Conservation (phyloP, 306 rosid genomes). For the Castanospermum australe region DNA sequence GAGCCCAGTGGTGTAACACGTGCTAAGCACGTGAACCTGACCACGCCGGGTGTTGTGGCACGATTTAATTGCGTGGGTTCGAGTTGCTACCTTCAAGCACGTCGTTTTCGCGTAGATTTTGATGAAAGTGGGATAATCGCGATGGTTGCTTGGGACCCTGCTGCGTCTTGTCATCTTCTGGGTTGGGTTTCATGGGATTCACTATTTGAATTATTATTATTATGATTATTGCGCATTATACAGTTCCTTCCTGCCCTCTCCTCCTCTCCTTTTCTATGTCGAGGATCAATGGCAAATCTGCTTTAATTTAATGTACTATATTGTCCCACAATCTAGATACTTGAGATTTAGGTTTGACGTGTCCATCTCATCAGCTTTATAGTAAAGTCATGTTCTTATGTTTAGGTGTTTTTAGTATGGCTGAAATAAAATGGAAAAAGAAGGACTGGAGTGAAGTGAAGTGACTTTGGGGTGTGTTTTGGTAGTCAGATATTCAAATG, state of each 20-base stretch:
- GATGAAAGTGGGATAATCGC: background rate
- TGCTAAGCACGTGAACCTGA: slow-evolving; percentile 18
- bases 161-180: background rate
- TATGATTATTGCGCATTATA: background rate
- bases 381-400: too few species aligned
- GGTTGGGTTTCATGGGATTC: background rate
- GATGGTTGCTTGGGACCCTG: background rate
- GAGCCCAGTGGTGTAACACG: background rate
- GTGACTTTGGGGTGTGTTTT: too few species aligned
- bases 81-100: background rate
- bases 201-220: background rate
- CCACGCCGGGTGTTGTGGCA: background rate
- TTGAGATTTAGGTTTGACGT: background rate
- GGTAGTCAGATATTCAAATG: too few species aligned
- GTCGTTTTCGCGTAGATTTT: background rate
- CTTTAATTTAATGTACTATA: background rate
- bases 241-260: background rate
- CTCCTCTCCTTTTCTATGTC: background rate
- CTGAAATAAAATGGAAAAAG: too few species aligned
- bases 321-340: background rate
- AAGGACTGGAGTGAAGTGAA: too few species aligned
- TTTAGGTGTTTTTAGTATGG: too few species aligned
- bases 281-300: background rate
- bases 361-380: background rate
- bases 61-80: background rate